These are phyloP conservation scores for Trypanosoma mega DNA, from an alignment of 208 protist genomes.

Conservation along the genomic window DNA sequence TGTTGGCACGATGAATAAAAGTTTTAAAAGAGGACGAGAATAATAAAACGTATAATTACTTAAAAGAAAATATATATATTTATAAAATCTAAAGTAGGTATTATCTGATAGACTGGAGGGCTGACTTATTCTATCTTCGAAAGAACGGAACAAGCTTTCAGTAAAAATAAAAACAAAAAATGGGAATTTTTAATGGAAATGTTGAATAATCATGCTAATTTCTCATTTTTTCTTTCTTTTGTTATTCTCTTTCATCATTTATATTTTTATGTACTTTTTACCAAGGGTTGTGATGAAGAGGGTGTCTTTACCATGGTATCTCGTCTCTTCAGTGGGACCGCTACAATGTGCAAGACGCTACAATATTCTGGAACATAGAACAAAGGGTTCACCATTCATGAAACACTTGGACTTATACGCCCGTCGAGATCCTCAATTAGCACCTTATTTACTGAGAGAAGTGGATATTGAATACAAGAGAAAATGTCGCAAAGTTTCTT, in stretches of 20 bases:
- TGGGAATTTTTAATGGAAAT: too few species aligned
- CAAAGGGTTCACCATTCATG: constrained; percentile 84
- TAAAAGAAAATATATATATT: constrained; percentile 1
- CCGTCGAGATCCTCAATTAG: constrained; percentile 83
- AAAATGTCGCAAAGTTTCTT: constrained; percentile 83
- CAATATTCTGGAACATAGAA: constrained; percentile 75
- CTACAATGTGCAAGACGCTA: constrained; percentile 41
- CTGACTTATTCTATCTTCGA: too few species aligned
- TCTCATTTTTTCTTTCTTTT: constrained; percentile 4
- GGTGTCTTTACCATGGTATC: not conserved
- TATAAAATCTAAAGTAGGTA: too few species aligned
- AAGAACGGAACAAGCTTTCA: too few species aligned
- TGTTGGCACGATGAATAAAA: constrained; percentile 5
- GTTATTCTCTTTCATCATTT: not conserved
- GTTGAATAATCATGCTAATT: too few species aligned
- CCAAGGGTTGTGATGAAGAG: constrained; percentile 17
- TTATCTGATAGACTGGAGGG: too few species aligned
- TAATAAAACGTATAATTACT: constrained; percentile 12
- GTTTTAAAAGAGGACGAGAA: constrained; percentile 19
- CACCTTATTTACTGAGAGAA: constrained; percentile 87
- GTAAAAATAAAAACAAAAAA: constrained; percentile 9
- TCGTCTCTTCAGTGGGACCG: not conserved
- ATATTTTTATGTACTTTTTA: not conserved
- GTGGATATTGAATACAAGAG: constrained; percentile 91
- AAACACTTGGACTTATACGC: constrained; percentile 92